phyloP scores from a whole-genome alignment of 1,284 basidiomycete species.

The Trametes hirsuta region DNA sequence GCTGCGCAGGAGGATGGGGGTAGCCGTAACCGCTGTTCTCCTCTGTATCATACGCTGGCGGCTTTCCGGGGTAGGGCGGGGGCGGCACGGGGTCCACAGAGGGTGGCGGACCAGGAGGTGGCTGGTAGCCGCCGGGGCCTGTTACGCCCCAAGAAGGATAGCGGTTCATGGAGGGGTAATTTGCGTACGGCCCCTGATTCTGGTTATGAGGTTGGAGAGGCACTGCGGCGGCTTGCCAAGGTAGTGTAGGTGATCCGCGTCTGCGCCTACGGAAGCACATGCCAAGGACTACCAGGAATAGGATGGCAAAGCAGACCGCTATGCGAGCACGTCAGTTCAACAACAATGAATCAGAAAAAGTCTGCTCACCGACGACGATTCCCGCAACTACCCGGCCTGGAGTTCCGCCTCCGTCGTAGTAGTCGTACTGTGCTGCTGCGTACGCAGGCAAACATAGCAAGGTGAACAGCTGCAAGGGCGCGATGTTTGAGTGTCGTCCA shows the following conservation, averaged over 20 bases:
- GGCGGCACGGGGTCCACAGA: constrained; percentile 7
- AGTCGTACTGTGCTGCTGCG: constrained; percentile 17
- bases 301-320: constrained; percentile 21
- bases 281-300: constrained; percentile 15
- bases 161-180: constrained; percentile 9
- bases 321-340: background rate
- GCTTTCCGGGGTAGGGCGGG: constrained; percentile 23
- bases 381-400: constrained; percentile 21
- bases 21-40: constrained; percentile 21
- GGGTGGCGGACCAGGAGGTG: constrained; percentile 10
- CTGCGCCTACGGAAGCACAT: constrained; percentile 21
- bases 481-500: background rate
- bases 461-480: background rate
- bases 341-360: no score
- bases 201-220: background rate
- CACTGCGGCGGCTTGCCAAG: constrained; percentile 2
- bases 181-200: constrained; percentile 14
- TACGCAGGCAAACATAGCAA: constrained; percentile 15
- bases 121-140: constrained; percentile 3
- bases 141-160: constrained; percentile 1
- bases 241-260: constrained; percentile 10
- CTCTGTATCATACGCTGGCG: constrained; percentile 10
- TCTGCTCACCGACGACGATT: constrained; percentile 19
- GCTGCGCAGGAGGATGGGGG: background rate
- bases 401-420: constrained; percentile 7